phyloP scores from a whole-genome alignment of 805 yeast genomes.

The Candida nemodendra region DNA sequence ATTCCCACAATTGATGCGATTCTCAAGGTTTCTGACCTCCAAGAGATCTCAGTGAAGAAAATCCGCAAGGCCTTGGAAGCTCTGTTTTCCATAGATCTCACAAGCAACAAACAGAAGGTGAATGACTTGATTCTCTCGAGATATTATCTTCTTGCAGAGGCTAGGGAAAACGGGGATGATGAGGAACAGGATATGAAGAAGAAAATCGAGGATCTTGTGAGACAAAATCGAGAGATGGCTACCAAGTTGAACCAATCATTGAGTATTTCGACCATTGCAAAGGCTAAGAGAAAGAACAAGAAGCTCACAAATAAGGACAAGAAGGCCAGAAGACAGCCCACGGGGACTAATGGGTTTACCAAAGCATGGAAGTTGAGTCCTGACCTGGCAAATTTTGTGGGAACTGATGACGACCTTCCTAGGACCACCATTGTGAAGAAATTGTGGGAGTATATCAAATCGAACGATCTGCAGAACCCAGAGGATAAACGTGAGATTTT shows the following conservation, averaged over 20 bases:
- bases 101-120: slow-evolving; percentile 48
- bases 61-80: slow-evolving; percentile 73
- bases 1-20: slow-evolving; percentile 73
- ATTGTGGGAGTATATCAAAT: slow-evolving; percentile 71
- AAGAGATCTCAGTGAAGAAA: slow-evolving; percentile 66
- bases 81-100: slow-evolving; percentile 56
- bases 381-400: slow-evolving; percentile 50
- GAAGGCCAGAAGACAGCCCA: slow-evolving; percentile 29
- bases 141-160: slow-evolving; percentile 47
- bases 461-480: slow-evolving; percentile 62
- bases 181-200: slow-evolving; percentile 15
- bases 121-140: slow-evolving; percentile 61
- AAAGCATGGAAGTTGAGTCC: slow-evolving; percentile 49
- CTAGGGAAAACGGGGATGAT: slow-evolving; percentile 29
- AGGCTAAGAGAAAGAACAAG: slow-evolving; percentile 8
- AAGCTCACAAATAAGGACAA: slow-evolving; percentile 4
- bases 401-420: slow-evolving; percentile 42
- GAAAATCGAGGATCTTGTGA: slow-evolving; percentile 39
- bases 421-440: slow-evolving; percentile 70
- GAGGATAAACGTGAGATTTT: slow-evolving; percentile 60
- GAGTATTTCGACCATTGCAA: slow-evolving; percentile 19
- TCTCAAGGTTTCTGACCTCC: slow-evolving; percentile 65
- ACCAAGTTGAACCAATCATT: slow-evolving; percentile 36
- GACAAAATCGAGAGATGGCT: slow-evolving; percentile 42
- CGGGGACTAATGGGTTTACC: slow-evolving; percentile 35